Percentiles rank a stretch among this genome's conserved stretches.
Conservation (phyloP, 176 grass and related monocot species). For the Carex scoparia region DNA sequence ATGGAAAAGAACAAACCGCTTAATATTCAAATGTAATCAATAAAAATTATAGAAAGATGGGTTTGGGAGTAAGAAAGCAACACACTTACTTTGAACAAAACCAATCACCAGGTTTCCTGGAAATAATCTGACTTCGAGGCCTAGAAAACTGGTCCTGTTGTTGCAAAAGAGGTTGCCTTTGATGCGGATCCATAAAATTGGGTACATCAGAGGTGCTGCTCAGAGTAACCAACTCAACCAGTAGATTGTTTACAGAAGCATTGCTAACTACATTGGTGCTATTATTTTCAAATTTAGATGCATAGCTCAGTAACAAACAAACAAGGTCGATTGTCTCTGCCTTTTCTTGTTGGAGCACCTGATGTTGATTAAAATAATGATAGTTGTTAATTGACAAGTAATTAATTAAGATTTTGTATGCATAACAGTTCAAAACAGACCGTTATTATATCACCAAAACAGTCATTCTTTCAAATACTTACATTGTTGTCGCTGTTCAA, state of each 20-base stretch:
- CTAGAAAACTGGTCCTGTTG: conserved; percentile 40
- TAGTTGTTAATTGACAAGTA: neutral
- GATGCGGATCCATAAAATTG: conserved; percentile 33
- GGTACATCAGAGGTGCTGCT: conserved; percentile 13
- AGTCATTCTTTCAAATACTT: conserved; percentile 13
- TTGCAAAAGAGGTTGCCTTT: conserved; percentile 7
- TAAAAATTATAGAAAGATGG: neutral
- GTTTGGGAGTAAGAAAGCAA: neutral
- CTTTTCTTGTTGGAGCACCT: conserved; percentile 45
- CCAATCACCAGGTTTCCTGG: conserved; percentile 93
- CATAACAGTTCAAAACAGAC: neutral
- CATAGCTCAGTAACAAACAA: conserved; percentile 70
- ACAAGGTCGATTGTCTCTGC: conserved; percentile 81
- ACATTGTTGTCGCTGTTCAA: conserved; percentile 39
- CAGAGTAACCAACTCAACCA: conserved; percentile 55
- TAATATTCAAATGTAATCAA: neutral
- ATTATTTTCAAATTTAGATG: conserved; percentile 34
- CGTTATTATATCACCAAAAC: neutral
- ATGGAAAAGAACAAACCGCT: conserved; percentile 14
- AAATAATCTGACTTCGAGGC: conserved; percentile 51
- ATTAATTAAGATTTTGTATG: neutral
- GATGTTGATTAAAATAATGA: neutral
- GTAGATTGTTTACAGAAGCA: conserved; percentile 57
- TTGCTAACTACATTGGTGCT: conserved; percentile 49
- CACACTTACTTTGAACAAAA: conserved; percentile 69